These are phyloP conservation scores for Fragaria nilgerrensis DNA, from an alignment of 306 rosid species.

Conservation along the genomic window DNA sequence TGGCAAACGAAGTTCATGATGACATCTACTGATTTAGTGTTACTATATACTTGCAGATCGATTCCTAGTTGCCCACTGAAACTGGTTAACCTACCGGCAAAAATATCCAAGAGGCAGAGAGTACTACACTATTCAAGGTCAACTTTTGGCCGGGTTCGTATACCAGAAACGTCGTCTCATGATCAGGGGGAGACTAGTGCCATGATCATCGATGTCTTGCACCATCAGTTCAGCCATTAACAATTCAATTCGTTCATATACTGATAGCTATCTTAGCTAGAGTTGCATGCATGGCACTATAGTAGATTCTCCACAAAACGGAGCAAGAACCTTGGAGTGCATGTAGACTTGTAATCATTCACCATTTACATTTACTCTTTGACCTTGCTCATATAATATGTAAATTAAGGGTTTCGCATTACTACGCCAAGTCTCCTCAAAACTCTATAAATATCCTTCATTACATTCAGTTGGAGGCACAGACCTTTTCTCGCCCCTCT, in stretches of 20 bases:
- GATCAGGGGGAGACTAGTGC: background rate
- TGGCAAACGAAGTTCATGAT: background rate
- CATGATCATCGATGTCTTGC: background rate
- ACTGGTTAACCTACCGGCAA: background rate
- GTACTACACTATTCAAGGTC: slow-evolving; percentile 8
- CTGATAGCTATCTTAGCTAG: background rate
- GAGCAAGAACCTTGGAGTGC: slow-evolving; percentile 40
- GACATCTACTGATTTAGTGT: background rate
- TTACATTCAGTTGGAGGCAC: slow-evolving; percentile 28
- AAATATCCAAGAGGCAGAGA: slow-evolving; percentile 21
- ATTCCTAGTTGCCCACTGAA: background rate
- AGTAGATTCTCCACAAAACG: background rate
- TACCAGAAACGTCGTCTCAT: slow-evolving; percentile 55
- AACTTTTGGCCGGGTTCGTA: slow-evolving; percentile 33
- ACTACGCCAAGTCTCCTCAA: background rate
- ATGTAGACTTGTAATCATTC: slow-evolving; percentile 24
- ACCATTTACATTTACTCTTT: slow-evolving; percentile 21
- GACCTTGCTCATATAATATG: background rate
- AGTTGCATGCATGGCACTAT: slow-evolving; percentile 40
- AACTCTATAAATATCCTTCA: slow-evolving; percentile 46
- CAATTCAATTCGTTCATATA: background rate
- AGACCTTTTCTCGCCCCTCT: slow-evolving; percentile 1
- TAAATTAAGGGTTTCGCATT: background rate
- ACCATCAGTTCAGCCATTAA: background rate
- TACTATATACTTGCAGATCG: background rate